Base-by-base conservation (phyloP, 2,329 filamentous ascomycete genomes). In the Botryotinia narcissicola region DNA sequence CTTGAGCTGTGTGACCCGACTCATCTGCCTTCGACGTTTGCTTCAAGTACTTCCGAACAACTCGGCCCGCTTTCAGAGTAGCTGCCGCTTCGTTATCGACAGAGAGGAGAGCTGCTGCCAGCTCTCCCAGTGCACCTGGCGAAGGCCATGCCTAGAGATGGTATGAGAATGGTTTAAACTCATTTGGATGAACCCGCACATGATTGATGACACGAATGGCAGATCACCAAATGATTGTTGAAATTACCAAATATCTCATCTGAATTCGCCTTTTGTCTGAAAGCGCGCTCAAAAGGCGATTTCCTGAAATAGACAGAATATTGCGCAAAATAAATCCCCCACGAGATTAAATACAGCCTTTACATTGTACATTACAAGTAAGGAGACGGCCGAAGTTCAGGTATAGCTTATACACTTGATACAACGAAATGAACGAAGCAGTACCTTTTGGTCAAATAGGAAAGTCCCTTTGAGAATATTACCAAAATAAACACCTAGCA, bases 241-340 rank as follows among this genome's bases (percentile, higher is more conserved):
- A 90, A 87, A 78, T 87, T 82, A 75, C 89, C 90, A 79, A 89
- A 91, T 70, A 92, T 81, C 83, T 92, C 89, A 80, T 92, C 89
- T 76, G 88, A 90, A 57, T 42, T 16, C 12, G 12, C 40, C 40
- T 42, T 42, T 42, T 16, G 40, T 42, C 12, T 42, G 40, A 42
- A 42, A 92, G 84, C 75, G 89, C 89, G 81, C 90, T 89, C 83
- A 92, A 92, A 54, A 92, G 86, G 81, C 90, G 92, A 83, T 92
- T 92, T 77, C 90, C 90, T n/a, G 12, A 0, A 51, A 6, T 4
- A 51, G 48, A n/a, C 12, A 4, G 10, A 22, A 61, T 6, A 29
- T 51, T 46, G 20, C 2, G 20, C 20, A 46, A 7, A 67, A n/a
- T 6, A 37, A 8, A 3, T 25, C 4, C 32, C 32, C 3, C 20